A percentile compares a stretch with the other conserved stretches of the same genome.
Evolutionary conservation across 305 asterid species (phyloP).

Genomic region (Fraxinus albicans): DNA sequence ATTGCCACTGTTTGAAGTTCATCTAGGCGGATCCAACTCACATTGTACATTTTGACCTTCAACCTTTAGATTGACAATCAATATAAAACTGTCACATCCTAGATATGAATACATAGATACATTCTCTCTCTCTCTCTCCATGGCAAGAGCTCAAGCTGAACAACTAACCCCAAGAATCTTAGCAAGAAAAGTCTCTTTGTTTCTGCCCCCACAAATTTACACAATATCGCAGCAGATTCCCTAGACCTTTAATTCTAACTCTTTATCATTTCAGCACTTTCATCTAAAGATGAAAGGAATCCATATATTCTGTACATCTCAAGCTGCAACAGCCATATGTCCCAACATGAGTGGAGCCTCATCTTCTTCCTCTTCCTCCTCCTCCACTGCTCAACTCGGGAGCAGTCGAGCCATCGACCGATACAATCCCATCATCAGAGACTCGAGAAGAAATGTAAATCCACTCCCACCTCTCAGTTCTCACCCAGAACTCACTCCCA

Average conservation of each 20-base stretch:
- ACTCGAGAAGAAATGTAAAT: slow-evolving; percentile 44
- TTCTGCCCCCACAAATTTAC: slow-evolving; percentile 14
- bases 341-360: slow-evolving; percentile 44
- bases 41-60: not conserved
- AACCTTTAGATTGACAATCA: not conserved
- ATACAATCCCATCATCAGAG: slow-evolving; percentile 73
- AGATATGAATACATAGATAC: not conserved
- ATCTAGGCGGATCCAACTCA: not conserved
- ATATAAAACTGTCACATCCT: not conserved
- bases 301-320: slow-evolving; percentile 70
- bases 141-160: not conserved
- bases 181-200: not conserved
- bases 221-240: slow-evolving; percentile 32
- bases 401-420: slow-evolving; percentile 82
- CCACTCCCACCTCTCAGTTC: slow-evolving; percentile 24
- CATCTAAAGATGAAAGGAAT: slow-evolving; percentile 52
- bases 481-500: slow-evolving; percentile 22
- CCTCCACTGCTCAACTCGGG: slow-evolving; percentile 37
- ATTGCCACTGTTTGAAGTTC: not conserved
- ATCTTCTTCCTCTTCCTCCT: slow-evolving; percentile 31
- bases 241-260: slow-evolving; percentile 18
- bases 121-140: not conserved
- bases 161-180: not conserved
- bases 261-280: not conserved
- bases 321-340: slow-evolving; percentile 57